A percentile compares a stretch with the other conserved stretches of the same genome.
Evolutionary conservation across 2,329 filamentous ascomycete genomes (phyloP).

Genomic region (Trichoderma breve): DNA sequence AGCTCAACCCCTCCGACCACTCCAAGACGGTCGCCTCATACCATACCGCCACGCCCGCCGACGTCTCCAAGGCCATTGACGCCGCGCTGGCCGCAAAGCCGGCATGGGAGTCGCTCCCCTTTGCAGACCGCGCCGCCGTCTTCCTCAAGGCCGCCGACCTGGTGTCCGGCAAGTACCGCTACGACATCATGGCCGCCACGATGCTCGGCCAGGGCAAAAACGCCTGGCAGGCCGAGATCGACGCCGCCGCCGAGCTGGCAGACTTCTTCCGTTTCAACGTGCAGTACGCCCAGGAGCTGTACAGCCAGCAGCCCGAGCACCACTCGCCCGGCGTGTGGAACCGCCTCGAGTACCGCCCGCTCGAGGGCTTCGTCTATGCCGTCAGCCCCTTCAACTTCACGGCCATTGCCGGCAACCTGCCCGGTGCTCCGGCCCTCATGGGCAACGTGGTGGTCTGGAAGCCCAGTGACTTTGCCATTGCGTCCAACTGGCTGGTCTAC

Average conservation of each 20-base stretch:
- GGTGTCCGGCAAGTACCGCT: conserved; percentile 87
- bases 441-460: conserved; percentile 98
- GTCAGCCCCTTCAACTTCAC: conserved; percentile 97
- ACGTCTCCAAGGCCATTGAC: conserved; percentile 78
- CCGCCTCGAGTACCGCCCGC: conserved; percentile 80
- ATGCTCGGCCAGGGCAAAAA: conserved; percentile 98
- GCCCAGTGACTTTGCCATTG: conserved; percentile 83
- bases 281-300: conserved; percentile 87
- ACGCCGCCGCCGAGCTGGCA: conserved; percentile 84
- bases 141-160: conserved; percentile 96
- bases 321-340: conserved; percentile 88
- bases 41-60: conserved; percentile 72
- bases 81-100: conserved; percentile 82
- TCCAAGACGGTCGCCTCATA: conserved; percentile 74
- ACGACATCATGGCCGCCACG: conserved; percentile 93
- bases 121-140: conserved; percentile 85
- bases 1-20: conserved; percentile 83
- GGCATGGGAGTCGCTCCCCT: conserved; percentile 82
- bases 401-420: conserved; percentile 85
- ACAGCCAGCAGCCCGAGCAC: conserved; percentile 81
- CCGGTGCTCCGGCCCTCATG: conserved; percentile 78
- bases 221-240: conserved; percentile 98
- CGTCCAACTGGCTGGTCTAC: conserved; percentile 89
- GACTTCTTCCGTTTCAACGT: conserved; percentile 96
- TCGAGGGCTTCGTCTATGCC: conserved; percentile 95